phyloP scores from a whole-genome alignment of 371 early-diverging fungal genomes.

The Funneliformis caledonium region DNA sequence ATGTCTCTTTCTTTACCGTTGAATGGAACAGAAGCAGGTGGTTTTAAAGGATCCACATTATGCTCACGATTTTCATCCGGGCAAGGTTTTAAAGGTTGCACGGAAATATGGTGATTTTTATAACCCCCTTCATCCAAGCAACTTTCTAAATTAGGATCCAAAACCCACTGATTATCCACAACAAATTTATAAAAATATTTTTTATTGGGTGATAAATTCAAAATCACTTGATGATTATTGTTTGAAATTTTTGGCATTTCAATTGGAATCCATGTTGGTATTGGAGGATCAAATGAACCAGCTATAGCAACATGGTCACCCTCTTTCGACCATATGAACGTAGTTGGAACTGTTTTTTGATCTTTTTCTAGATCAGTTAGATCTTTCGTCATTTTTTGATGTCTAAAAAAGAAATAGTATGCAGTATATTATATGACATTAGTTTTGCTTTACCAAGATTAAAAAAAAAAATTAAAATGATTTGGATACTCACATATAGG shows the following conservation, averaged over 20 bases:
- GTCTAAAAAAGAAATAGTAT: no score
- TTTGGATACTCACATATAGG: no score
- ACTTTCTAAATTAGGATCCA: not conserved
- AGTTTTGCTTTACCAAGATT: no score
- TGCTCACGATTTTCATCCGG: no score
- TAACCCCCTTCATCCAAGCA: not conserved
- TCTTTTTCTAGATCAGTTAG: no score
- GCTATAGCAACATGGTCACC: not conserved
- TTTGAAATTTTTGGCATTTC: not conserved
- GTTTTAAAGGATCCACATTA: no score
- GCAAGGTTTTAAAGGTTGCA: not conserved
- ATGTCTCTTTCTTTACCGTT: no score
- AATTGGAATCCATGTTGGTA: not conserved
- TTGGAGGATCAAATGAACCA: constrained; percentile 17
- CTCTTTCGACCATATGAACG: not conserved
- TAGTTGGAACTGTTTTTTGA: not conserved
- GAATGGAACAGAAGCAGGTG: no score
- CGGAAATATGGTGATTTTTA: not conserved
- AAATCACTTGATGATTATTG: not conserved
- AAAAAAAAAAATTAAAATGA: no score
- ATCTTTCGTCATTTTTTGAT: no score
- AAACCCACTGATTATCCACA: not conserved
- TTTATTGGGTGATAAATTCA: constrained; percentile 1
- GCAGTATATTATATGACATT: no score
- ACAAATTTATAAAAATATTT: constrained; percentile 19